Conservation (phyloP, 345 rosid species). For the Arabidopsis arenosa region DNA sequence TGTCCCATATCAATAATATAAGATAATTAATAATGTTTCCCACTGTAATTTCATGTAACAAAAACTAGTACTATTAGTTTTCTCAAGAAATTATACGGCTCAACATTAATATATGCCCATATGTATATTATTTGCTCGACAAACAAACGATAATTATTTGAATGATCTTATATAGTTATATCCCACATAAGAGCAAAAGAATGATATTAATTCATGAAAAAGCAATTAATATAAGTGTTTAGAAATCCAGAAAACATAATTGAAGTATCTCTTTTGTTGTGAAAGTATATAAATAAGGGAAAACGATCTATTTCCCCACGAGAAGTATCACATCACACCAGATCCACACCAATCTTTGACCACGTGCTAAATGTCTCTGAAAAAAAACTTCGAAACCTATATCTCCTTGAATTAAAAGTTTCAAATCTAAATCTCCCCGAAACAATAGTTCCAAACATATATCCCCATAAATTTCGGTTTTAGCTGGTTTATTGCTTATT, state of each 20-base stretch:
- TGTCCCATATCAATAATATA: constrained; percentile 23
- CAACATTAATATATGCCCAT: not conserved
- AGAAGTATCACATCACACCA: too few relatives aligned
- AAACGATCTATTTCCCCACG: too few relatives aligned
- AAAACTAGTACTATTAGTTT: not conserved
- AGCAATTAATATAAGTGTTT: not conserved
- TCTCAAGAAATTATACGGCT: not conserved
- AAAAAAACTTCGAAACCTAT: too few relatives aligned
- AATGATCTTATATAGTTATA: not conserved
- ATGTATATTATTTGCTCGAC: not conserved
- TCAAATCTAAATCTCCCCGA: too few relatives aligned
- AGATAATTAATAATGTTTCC: constrained; percentile 19
- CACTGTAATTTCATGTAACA: constrained; percentile 13
- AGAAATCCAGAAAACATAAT: not conserved
- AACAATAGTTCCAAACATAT: too few relatives aligned
- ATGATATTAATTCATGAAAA: not conserved
- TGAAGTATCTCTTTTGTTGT: not conserved
- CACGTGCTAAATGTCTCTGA: too few relatives aligned
- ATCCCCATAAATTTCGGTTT: too few relatives aligned
- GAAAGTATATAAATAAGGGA: constrained; percentile 18
- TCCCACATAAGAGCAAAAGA: constrained; percentile 6
- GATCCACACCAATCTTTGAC: too few relatives aligned
- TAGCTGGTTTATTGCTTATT: too few relatives aligned
- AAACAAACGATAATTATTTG: not conserved
- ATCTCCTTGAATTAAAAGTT: too few relatives aligned